These are phyloP conservation scores for Acacia melanoxylon DNA, from an alignment of 306 rosid genomes.

Conservation along the genomic window DNA sequence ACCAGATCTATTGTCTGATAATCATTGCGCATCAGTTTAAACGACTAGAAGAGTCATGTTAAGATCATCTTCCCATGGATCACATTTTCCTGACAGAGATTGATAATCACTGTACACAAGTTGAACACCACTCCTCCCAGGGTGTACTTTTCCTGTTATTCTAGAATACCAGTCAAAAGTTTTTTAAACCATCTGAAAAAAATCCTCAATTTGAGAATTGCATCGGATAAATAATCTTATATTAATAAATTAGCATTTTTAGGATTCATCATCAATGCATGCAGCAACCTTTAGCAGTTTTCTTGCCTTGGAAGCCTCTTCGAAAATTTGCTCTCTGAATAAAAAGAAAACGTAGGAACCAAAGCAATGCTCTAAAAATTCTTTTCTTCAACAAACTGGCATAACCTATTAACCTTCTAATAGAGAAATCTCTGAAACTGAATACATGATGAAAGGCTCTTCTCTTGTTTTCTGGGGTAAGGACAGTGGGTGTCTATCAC, in stretches of 20 bases:
- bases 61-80: conserved; percentile 9
- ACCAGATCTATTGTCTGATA: conserved; percentile 1
- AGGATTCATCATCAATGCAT: background rate
- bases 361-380: background rate
- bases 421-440: background rate
- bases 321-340: background rate
- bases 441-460: background rate
- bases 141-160: background rate
- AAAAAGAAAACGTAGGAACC: background rate
- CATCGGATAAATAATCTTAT: background rate
- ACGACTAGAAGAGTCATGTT: background rate
- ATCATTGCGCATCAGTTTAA: conserved; percentile 10
- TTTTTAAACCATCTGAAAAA: background rate
- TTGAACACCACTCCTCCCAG: background rate
- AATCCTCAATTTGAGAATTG: background rate
- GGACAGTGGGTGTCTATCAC: conserved; percentile 4
- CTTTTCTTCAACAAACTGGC: background rate
- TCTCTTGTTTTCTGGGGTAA: background rate
- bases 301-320: background rate
- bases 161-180: background rate
- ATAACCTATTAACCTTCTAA: conserved; percentile 17
- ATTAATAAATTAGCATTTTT: background rate
- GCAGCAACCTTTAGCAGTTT: background rate
- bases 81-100: background rate
- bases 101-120: background rate